A percentile compares a stretch with the other conserved stretches of the same genome.
Evolutionary conservation across 2,329 filamentous ascomycete genomes (phyloP).

Genomic region (Talaromyces rugulosus): DNA sequence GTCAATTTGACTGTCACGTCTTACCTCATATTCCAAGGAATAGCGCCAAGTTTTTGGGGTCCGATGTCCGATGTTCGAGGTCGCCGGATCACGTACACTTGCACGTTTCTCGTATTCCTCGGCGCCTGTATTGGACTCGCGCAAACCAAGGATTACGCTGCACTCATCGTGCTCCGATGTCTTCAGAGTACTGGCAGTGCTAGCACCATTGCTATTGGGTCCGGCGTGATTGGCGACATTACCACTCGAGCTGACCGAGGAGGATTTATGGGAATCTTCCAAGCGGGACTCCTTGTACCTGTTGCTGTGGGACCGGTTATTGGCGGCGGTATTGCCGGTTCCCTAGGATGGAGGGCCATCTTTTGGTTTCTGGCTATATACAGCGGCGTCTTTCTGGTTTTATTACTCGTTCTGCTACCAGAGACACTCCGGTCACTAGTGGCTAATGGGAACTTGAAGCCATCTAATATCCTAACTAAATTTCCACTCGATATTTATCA

Average conservation of each 20-base stretch:
- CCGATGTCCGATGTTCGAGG: conserved; percentile 38
- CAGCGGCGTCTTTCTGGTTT: conserved; percentile 29
- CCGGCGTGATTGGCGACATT: conserved; percentile 41
- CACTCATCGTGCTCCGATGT: conserved; percentile 37
- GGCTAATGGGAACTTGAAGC: conserved; percentile 24
- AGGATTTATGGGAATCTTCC: conserved; percentile 39
- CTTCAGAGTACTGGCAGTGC: conserved; percentile 43
- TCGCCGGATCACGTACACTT: conserved; percentile 36
- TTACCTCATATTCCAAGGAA: conserved; percentile 37
- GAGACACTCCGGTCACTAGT: conserved; percentile 38
- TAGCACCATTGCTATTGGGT: conserved; percentile 41
- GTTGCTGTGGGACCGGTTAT: conserved; percentile 41
- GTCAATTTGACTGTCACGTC: conserved; percentile 45
- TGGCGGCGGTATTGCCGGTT: conserved; percentile 35
- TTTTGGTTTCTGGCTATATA: conserved; percentile 44
- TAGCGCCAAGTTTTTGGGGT: conserved; percentile 42
- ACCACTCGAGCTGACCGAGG: conserved; percentile 38
- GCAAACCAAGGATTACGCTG: conserved; percentile 32
- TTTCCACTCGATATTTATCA: conserved; percentile 20
- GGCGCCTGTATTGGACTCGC: conserved; percentile 40
- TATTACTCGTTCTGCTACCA: conserved; percentile 31
- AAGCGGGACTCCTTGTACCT: conserved; percentile 32
- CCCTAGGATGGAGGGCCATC: conserved; percentile 38
- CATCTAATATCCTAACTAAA: conserved; percentile 11
- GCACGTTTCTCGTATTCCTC: conserved; percentile 38